Conservation (phyloP, 805 yeast genomes). For the Candida michaelii region DNA sequence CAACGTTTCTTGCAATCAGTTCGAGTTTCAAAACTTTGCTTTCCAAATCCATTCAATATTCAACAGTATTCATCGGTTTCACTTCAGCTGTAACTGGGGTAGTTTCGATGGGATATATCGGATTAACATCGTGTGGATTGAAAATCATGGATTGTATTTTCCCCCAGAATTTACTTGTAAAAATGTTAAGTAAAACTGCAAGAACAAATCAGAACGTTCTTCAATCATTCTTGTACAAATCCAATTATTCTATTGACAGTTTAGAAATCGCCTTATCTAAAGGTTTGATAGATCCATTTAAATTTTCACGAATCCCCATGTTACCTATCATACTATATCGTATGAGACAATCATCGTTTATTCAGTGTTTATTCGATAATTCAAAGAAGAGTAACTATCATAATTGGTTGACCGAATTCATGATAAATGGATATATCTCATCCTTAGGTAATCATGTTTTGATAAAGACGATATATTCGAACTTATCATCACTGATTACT, state of each 20-base stretch:
- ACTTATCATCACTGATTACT: not conserved
- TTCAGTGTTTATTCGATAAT: conserved; percentile 25
- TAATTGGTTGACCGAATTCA: conserved; percentile 32
- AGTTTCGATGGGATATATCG: conserved; percentile 39
- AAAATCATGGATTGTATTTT: conserved; percentile 36
- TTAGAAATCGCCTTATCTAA: conserved; percentile 30
- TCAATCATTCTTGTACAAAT: conserved; percentile 8
- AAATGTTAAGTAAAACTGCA: conserved; percentile 15
- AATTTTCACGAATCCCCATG: conserved; percentile 36
- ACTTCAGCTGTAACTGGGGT: conserved; percentile 42
- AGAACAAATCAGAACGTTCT: not conserved
- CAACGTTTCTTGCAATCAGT: conserved; percentile 24
- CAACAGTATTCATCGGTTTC: conserved; percentile 34
- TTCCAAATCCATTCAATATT: conserved; percentile 25
- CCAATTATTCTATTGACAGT: conserved; percentile 21
- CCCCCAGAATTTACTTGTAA: conserved; percentile 33
- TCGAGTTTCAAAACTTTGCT: conserved; percentile 18
- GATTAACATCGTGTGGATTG: conserved; percentile 37
- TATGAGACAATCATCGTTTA: conserved; percentile 34
- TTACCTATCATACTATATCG: conserved; percentile 40
- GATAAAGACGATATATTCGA: conserved; percentile 16
- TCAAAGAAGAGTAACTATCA: conserved; percentile 9
- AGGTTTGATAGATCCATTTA: conserved; percentile 36
- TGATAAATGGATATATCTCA: conserved; percentile 37
- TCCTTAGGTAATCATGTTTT: conserved; percentile 38